Evolutionary conservation across 2,329 filamentous ascomycete species (phyloP).

Genomic region (Alternaria brassicae): DNA sequence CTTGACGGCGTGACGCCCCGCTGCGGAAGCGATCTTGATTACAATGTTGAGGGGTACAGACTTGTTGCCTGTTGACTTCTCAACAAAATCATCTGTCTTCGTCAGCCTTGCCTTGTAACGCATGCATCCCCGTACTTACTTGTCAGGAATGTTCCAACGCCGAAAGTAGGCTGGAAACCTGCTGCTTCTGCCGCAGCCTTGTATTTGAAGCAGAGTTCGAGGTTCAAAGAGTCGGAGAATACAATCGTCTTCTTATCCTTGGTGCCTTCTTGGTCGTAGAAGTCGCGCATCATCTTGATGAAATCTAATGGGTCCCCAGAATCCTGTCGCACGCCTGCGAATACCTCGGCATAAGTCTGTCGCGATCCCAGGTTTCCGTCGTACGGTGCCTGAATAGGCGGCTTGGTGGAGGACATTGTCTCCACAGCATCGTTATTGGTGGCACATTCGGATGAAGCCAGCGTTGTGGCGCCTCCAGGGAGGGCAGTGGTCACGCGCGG

Average conservation of each 20-base stretch:
- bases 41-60: constrained; percentile 95
- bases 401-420: constrained; percentile 49
- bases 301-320: constrained; percentile 86
- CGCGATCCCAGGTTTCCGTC: constrained; percentile 52
- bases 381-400: constrained; percentile 56
- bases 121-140: constrained; percentile 56
- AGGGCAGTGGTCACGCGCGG: constrained; percentile 54
- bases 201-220: constrained; percentile 90
- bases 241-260: constrained; percentile 86
- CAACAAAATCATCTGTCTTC: constrained; percentile 76
- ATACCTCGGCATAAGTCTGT: constrained; percentile 78
- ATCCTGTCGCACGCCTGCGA: constrained; percentile 85
- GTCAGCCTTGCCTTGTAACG: constrained; percentile 18
- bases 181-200: constrained; percentile 80
- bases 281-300: constrained; percentile 77
- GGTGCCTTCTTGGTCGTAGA: constrained; percentile 79
- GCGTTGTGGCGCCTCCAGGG: constrained; percentile 49
- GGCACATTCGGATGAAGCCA: constrained; percentile 52
- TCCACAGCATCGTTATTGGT: constrained; percentile 48
- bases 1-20: constrained; percentile 84
- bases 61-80: constrained; percentile 75
- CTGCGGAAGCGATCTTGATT: constrained; percentile 90
- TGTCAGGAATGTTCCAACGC: constrained; percentile 93
- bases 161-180: constrained; percentile 87
- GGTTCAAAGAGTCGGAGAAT: constrained; percentile 93